phyloP scores from a whole-genome alignment of 805 yeast species.

The Candida railenensis region DNA sequence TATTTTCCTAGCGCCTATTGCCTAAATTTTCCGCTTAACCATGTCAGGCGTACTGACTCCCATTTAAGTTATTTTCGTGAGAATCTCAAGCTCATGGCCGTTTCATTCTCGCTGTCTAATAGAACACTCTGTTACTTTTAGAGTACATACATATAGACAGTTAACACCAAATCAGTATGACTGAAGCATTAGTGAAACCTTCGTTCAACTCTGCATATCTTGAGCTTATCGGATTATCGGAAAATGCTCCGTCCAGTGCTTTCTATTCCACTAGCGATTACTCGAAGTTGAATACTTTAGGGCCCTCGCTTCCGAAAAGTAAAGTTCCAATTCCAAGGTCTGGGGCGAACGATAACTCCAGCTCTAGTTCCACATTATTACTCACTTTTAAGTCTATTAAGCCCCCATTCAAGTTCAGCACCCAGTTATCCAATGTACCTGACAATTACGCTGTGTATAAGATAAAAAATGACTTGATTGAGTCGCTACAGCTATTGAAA shows the following conservation, averaged over 20 bases:
- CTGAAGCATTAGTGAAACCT: background rate
- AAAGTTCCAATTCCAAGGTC: constrained; percentile 32
- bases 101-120: no score
- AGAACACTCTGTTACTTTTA: no score
- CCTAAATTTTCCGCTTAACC: no score
- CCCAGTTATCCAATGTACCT: constrained; percentile 21
- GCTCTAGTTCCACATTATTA: constrained; percentile 6
- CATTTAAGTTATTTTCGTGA: no score
- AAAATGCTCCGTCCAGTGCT: constrained; percentile 30
- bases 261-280: constrained; percentile 34
- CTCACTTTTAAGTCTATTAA: constrained; percentile 62
- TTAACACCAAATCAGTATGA: background rate
- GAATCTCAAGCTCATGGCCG: no score
- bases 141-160: no score
- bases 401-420: constrained; percentile 62
- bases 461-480: constrained; percentile 37
- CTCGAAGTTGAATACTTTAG: constrained; percentile 28
- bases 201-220: constrained; percentile 51
- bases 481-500: constrained; percentile 22
- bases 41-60: no score
- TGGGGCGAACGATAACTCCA: constrained; percentile 15
- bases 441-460: constrained; percentile 32
- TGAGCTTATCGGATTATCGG: constrained; percentile 45
- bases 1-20: no score
- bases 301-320: constrained; percentile 51